Evolutionary conservation across 495 filamentous ascomycete genomes (phyloP).

Genomic region (Lasiosphaeria ovina): DNA sequence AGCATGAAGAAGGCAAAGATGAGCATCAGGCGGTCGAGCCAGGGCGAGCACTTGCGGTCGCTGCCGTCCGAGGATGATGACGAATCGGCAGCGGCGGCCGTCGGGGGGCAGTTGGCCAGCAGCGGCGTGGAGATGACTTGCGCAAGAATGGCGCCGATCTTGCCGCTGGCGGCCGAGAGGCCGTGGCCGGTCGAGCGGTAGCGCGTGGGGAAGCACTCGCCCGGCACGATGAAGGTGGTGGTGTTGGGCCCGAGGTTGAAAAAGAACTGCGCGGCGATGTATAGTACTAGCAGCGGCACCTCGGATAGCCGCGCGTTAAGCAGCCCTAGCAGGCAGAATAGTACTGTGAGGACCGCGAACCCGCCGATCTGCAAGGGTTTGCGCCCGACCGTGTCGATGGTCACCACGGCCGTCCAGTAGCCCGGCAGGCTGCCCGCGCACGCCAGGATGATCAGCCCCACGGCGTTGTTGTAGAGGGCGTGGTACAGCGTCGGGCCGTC

Average conservation of each 20-base stretch:
- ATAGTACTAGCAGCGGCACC: constrained; percentile 56
- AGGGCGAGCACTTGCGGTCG: constrained; percentile 45
- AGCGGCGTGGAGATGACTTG: constrained; percentile 54
- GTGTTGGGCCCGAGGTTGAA: constrained; percentile 62
- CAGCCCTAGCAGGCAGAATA: constrained; percentile 66
- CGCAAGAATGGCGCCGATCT: constrained; percentile 71
- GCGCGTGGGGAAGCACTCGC: constrained; percentile 77
- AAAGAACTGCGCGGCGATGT: constrained; percentile 65
- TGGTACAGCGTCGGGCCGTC: constrained; percentile 63
- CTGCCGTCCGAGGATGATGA: constrained; percentile 41
- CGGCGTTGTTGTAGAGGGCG: constrained; percentile 64
- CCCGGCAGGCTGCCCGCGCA: constrained; percentile 76
- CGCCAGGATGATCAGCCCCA: constrained; percentile 73
- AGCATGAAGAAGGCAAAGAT: constrained; percentile 80
- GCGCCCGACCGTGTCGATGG: constrained; percentile 68
- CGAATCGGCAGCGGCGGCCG: background rate
- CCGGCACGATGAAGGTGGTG: constrained; percentile 78
- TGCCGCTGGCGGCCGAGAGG: constrained; percentile 73
- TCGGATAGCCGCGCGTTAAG: constrained; percentile 48
- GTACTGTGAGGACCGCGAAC: constrained; percentile 61
- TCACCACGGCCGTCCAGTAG: constrained; percentile 72
- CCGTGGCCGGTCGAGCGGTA: constrained; percentile 75
- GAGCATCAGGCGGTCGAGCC: constrained; percentile 76
- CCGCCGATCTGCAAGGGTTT: constrained; percentile 68
- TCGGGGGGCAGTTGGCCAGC: constrained; percentile 38